Percentiles rank a stretch among this genome's conserved stretches.
phyloP scores from a whole-genome alignment of 1,139 yeast species.

The Candida sp. region DNA sequence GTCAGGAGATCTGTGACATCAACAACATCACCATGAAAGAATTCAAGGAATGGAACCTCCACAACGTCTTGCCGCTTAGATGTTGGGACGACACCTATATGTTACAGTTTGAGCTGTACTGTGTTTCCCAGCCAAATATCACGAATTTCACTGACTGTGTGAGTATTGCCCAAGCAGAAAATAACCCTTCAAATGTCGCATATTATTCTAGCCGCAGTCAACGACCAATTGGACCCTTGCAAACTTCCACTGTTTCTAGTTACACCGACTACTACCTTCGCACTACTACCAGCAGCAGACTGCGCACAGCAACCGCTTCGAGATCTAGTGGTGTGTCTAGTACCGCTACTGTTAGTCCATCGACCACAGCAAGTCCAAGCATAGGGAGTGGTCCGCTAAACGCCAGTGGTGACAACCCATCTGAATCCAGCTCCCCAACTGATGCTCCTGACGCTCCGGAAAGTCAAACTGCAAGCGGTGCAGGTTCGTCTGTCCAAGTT shows the following conservation, averaged over 20 bases:
- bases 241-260: neutral
- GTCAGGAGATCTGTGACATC: neutral
- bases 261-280: too few species aligned
- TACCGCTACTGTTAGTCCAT: too few species aligned
- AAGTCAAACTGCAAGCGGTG: neutral
- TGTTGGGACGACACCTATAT: neutral
- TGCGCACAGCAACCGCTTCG: too few species aligned
- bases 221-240: neutral
- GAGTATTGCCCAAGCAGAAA: neutral
- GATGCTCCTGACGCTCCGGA: too few species aligned
- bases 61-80: neutral
- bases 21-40: neutral
- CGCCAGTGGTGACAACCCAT: too few species aligned
- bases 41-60: conserved; percentile 1
- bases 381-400: too few species aligned
- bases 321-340: too few species aligned
- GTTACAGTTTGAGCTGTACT: neutral
- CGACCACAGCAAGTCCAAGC: too few species aligned
- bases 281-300: too few species aligned
- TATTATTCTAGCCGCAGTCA: neutral
- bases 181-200: neutral
- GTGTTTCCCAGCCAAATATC: conserved; percentile 1
- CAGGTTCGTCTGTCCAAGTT: neutral
- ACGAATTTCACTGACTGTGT: neutral
- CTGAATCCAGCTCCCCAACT: too few species aligned